Evolutionary conservation across 768 basidiomycete genomes (phyloP), one percentile per base, ranked within the genome.

Genomic region (Kwoniella bestiolae): DNA sequence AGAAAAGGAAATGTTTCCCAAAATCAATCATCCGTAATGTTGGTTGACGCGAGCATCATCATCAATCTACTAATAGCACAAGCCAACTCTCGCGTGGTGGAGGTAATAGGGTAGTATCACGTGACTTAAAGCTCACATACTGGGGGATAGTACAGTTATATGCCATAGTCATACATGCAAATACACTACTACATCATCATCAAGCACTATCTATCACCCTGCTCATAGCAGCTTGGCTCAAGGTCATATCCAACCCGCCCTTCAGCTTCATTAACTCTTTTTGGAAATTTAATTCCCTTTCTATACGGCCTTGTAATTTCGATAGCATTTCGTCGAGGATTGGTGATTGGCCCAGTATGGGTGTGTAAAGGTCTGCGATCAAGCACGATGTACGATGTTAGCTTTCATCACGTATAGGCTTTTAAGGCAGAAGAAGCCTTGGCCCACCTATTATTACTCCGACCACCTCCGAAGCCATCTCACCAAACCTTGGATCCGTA

Each of bases 281-380:
- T 81, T 97, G 93, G 81, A 99, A 93, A 25, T 86, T 87, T 56
- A 97, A 82, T 80, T 99, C 96, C 41, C 87, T 86, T 45, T 86
- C 82, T n/a, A 98, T 86, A 77, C 94, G 93, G 79, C 88, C 90
- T 61, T 88, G 88, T 46, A 98, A 82, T 35, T 89, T 88, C 28
- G 89, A 83, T 74, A 98, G 89, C 41, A 95, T 84, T 5, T 89
- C 84, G 80, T 98, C 96, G 59, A 99, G 90, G 47, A 94, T 83
- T 0, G 94, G 92, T 25, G 94, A 94, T 80, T 95, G 92, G 2
- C 95, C 95, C n/a, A 98, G 83, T 35, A 95, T 89, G 0, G 91
- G 86, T 2, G 86, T 84, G 80, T 99, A 99, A 86, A 96, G 90
- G 56, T 97, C 95, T 98, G 26, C 5, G 75, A 18, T 16, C 3